Base-by-base conservation (phyloP, 2,329 filamentous ascomycete species). In the Phyllosticta citribraziliensis region DNA sequence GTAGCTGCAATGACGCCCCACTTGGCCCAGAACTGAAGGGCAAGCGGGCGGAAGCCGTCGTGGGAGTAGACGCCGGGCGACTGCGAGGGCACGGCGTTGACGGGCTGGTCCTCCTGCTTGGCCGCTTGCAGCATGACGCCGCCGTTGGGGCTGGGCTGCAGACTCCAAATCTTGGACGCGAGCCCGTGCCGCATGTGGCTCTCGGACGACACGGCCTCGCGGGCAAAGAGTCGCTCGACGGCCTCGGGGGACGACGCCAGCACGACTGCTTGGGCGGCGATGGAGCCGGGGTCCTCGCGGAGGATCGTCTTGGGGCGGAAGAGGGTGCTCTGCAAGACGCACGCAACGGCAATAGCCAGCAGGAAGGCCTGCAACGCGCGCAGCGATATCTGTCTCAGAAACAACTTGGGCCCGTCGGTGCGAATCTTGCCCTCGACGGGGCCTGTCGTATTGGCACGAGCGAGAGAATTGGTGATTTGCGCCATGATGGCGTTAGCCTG, bases 281-380 rank as follows among this genome's bases (percentile, higher is more conserved):
- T 60, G 1, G 58, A 56, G 40, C 58, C 58, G 10, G 58, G 53
- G 10, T 60, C 58, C 20, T 60, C 53, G 3, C 47, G 53, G n/a
- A 60, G 8, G 9, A 52, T 52, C 1, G 53, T 56, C 20, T 40
- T 60, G 2, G 58, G 58, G 9, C 58, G 17, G 47, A 60, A 19
- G n/a, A 60, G n/a, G 4, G 58, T 60, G 4, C 25, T 56, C 6
- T 60, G 58, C 4, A 52, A 19, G 8, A 60, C 11, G n/a, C 53
- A 56, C 3, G 47, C 19, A 6, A 56, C 35, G 10, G 58, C 35
- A n/a, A 60, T 35, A 6, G 56, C 17, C 3, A 60, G n/a, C 12
- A 60, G 20, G 14, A 52, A 52, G 4, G 53, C 53, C 20, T 60
- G 53, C 2, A 60, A 19, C 14, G 58, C 58, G 3, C 58, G 25